Base-by-base conservation (phyloP, 2,329 filamentous ascomycete genomes). In the Chrysoporthe puriensis region DNA sequence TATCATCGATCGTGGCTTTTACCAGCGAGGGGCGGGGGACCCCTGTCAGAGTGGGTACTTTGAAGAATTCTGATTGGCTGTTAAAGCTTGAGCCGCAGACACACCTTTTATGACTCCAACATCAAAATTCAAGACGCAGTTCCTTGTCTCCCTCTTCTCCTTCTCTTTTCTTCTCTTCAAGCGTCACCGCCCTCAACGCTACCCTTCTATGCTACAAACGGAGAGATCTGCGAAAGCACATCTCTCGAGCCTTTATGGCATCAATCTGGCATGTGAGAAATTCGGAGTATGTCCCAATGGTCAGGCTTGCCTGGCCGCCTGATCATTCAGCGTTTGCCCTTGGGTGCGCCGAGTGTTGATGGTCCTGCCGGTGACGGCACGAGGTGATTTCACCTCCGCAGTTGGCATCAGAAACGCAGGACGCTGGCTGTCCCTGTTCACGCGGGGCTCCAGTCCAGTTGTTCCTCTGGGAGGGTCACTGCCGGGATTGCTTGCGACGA, bases 151-250 rank as follows among this genome's bases (percentile, higher is more conserved):
- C 58, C 40, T 62, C 32, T 42, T 58, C 34, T 32, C 26, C 48
- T 42, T 59, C 42, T 43, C 40, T 62, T 26, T 11, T 80, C 80
- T 75, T 77, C 76, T 21, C 16, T 78, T 79, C 78, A 72, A 90
- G 89, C 87, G 87, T 86, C 90, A 87, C 89, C 90, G 90, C 89
- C 86, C 85, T 88, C 90, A 93, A 91, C 86, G 91, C 91, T 91
- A 90, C 90, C 90, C 93, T 93, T 93, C 91, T 93, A 93, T 93
- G 91, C 91, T 89, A 89, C 90, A 91, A 86, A 87, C 85, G 83
- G 84, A 91, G 82, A 82, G 73, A 76, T 66, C 72, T 76, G 77
- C 78, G 76, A 73, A 73, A 76, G 77, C 76, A 74, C 54, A 64
- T 73, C 74, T 77, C 77, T 80, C 77, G 67, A 60, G 66, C 62